Evolutionary conservation across 2,329 filamentous ascomycete genomes (phyloP), one percentile per base, ranked within the genome.

Genomic region (Colletotrichum sp.): DNA sequence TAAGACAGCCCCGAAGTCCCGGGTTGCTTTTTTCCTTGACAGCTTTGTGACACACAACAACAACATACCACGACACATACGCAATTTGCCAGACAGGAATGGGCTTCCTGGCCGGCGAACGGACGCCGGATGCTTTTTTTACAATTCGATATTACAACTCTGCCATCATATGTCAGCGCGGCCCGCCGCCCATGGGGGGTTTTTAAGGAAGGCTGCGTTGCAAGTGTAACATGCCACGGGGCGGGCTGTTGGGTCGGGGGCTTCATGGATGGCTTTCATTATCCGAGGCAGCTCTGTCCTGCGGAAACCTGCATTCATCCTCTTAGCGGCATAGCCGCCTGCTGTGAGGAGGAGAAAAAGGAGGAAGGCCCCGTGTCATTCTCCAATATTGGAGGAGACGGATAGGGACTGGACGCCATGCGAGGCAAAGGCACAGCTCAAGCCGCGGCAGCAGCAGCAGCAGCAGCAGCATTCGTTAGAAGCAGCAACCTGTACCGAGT

Each of bases 21-120:
- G 62, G 48, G 30, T 75, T 72, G 63, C 69, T 75, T 75, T 62
- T 63, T 63, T 44, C 5, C 22, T 59, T 64, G 73, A 68, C 69
- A 68, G 72, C 68, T 68, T 30, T n/a, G 24, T 57, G 68, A 63
- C 68, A 67, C 62, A 44, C 24, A 24, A 52, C 22, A 66, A 66
- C 13, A 55, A 39, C 48, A 59, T 22, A n/a, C 10, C 26, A 36
- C 39, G 13, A 62, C 30, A 55, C 36, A 39, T 24, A 44, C 63
- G 36, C 39, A 32, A 66, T 26, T 26, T 39, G 59, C 28, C 28
- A 13, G 28, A 8, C 28, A 62, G 59, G 18, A 62, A 62, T 34
- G 59, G 55, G 55, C 36, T 28, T 63, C 18, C 55, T 30, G 60
- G 57, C 62, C 57, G 39, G 64, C 8, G 69, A 64, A 68, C 63